Base-by-base conservation (phyloP, 768 basidiomycete species). In the Fomitopsis pulvina region DNA sequence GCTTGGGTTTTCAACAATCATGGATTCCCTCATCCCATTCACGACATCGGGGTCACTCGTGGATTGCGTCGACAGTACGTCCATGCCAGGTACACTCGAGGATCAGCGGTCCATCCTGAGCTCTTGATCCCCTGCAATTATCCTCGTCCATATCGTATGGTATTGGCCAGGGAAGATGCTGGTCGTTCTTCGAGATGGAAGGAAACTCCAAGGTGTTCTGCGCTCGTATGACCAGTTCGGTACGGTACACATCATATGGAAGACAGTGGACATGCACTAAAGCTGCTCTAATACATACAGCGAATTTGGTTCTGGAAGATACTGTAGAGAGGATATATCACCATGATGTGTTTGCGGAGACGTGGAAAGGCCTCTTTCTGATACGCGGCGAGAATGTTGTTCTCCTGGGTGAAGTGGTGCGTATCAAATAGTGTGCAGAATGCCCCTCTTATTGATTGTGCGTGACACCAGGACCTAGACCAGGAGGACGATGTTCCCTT, bases 21-120 rank as follows among this genome's bases (percentile, higher is more conserved):
- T 96, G 92, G 92, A 96, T 72, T 92, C 92, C 49, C 72, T 97
- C 59, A 97, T 98, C 63, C 92, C 95, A 47, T 98, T 98, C 73
- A 99, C 96, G 53, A 99, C 96, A 20, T 97, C 94, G 46, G 96
- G 96, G 63, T 93, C 95, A 57, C 81, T 99, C 57, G 89, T 97
- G 69, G 96, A 98, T 79, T 92, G 92, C 70, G 96, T 99, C 74
- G 96, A 99, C 85, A 96, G 96, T 99, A 85, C 86, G 96, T 89
- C 79, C 80, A 70, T 77, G 74, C 59, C 54, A 59, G 69, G 63
- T 67, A 68, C 66, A 60, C 61, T 68, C 62, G 54, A 62, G 45
- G 56, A 45, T 52, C 47, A 48, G 34, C 57, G 46, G 46, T 54
- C 55, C 51, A 54, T 48, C 61, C 58, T 63, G 55, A 63, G 57